phyloP scores from a whole-genome alignment of 1,284 basidiomycete genomes.

The Hemileia vastatrix region DNA sequence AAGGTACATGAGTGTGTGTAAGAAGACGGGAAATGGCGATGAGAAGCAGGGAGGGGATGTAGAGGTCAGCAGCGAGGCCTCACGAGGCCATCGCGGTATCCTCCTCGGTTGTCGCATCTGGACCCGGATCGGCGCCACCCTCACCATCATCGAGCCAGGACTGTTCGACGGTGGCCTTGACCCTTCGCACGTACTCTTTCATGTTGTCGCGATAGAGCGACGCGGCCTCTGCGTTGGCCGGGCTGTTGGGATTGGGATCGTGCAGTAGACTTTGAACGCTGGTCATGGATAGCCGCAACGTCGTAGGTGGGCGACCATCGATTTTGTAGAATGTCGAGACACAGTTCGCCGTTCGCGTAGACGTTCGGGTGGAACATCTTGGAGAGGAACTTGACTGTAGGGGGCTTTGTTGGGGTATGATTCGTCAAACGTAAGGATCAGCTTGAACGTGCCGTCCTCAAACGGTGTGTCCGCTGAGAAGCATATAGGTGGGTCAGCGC shows the following conservation, averaged over 20 bases:
- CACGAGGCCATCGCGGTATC: too few species aligned
- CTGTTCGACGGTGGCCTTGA: slow-evolving; percentile 81
- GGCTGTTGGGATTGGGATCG: slow-evolving; percentile 95
- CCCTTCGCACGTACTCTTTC: slow-evolving; percentile 89
- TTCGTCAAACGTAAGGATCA: slow-evolving; percentile 88
- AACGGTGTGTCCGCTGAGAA: slow-evolving; percentile 97
- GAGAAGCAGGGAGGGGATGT: too few species aligned
- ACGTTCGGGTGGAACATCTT: slow-evolving; percentile 99
- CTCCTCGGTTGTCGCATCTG: too few species aligned
- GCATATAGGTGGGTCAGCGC: too few species aligned
- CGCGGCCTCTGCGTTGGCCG: slow-evolving; percentile 94
- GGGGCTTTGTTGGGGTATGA: slow-evolving; percentile 98
- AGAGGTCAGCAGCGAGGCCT: too few species aligned
- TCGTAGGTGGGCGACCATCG: slow-evolving; percentile 98
- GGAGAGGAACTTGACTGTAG: slow-evolving; percentile 89
- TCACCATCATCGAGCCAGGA: slow-evolving; percentile 76
- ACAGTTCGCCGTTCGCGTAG: slow-evolving; percentile 96
- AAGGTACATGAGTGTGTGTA: too few species aligned
- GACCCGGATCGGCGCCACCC: too few species aligned
- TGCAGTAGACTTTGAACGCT: slow-evolving; percentile 89
- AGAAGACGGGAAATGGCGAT: too few species aligned
- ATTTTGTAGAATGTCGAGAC: slow-evolving; percentile 95
- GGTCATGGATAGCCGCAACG: slow-evolving; percentile 91
- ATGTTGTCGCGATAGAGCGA: slow-evolving; percentile 92
- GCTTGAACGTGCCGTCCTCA: slow-evolving; percentile 96